A percentile compares a stretch with the other conserved stretches of the same genome.
Evolutionary conservation across 768 basidiomycete genomes (phyloP).

Genomic region (Boletus vinaceobasis): DNA sequence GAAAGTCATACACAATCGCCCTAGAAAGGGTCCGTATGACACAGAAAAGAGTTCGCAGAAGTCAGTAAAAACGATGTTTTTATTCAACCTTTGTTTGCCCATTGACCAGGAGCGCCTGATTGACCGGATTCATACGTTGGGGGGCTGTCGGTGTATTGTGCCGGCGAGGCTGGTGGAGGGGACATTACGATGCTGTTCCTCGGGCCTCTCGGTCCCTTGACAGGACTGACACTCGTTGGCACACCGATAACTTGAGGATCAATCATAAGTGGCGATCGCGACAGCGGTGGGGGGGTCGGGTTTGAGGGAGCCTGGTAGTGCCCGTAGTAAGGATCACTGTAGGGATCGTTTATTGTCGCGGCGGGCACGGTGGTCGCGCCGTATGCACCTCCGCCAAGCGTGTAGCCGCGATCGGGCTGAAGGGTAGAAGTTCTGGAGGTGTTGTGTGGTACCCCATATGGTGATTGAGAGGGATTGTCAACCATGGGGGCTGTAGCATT

Average conservation of each 20-base stretch:
- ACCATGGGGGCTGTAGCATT: slow-evolving; percentile 27
- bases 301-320: slow-evolving; percentile 17
- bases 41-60: neutral
- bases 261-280: slow-evolving; percentile 38
- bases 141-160: slow-evolving; percentile 51
- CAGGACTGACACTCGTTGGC: slow-evolving; percentile 35
- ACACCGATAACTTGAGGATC: slow-evolving; percentile 34
- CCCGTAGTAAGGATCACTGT: slow-evolving; percentile 29
- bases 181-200: slow-evolving; percentile 25
- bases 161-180: slow-evolving; percentile 16
- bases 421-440: slow-evolving; percentile 14
- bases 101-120: slow-evolving; percentile 47
- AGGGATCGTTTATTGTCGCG: slow-evolving; percentile 32
- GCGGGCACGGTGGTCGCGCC: slow-evolving; percentile 44
- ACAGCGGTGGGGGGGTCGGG: slow-evolving; percentile 29
- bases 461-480: slow-evolving; percentile 12
- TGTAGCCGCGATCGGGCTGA: slow-evolving; percentile 50
- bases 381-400: slow-evolving; percentile 56
- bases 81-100: slow-evolving; percentile 42
- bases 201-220: slow-evolving; percentile 42
- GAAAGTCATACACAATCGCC: slow-evolving; percentile 9
- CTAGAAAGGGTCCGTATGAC: slow-evolving; percentile 18
- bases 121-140: slow-evolving; percentile 62
- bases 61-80: neutral
- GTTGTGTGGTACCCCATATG: slow-evolving; percentile 15